Base-by-base conservation (phyloP, 1,284 basidiomycete genomes). In the Cystobasidium slooffiae region DNA sequence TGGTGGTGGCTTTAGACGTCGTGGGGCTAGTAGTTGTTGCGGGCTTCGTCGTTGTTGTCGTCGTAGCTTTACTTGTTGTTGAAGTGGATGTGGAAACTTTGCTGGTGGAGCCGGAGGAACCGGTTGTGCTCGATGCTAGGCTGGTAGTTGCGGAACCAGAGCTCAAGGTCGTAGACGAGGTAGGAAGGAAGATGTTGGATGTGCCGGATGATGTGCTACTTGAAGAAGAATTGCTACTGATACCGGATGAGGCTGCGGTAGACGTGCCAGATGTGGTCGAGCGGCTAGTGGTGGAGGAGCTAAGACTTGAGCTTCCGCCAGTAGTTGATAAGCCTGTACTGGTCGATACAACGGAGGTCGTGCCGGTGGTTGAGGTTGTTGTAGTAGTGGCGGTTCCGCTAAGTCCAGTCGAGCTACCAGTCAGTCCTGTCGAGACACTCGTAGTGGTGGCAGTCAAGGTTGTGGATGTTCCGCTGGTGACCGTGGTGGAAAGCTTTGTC, bases 51-150 rank as follows among this genome's bases (percentile, higher is more conserved):
- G 37, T 63, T 24, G 43, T 63, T 18, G 61, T 63, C 47, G 64
- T 49, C 47, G 64, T 49, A 8, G 49, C 49, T 22, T 51, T 65
- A 5, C 43, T 65, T n/a, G 64, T 66, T 10, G 64, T 39, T 3
- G 64, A 31, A 39, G 51, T 24, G 20, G 22, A 12, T 41, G 64
- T 52, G 14, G 55, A 14, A 6, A 51, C 47, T 37, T 8, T 56
- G 16, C 24, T 56, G 16, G 55, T 56, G 31, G 55, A 18, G 8
- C 3, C 24, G 24, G 55, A n/a, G 14, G 55, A 20, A 18, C 16
- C 24, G 16, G 55, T 20, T 20, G 55, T 56, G 18, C 12, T 14
- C 55, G 14, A 18, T 3, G 24, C 55, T 18, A 31, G 55, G 14
- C 16, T 3, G 47, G 47, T 14, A 51, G 20, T 51, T 14, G 47